Conservation (phyloP, 2,329 filamentous ascomycete species). For the Drechmeria coniospora region DNA sequence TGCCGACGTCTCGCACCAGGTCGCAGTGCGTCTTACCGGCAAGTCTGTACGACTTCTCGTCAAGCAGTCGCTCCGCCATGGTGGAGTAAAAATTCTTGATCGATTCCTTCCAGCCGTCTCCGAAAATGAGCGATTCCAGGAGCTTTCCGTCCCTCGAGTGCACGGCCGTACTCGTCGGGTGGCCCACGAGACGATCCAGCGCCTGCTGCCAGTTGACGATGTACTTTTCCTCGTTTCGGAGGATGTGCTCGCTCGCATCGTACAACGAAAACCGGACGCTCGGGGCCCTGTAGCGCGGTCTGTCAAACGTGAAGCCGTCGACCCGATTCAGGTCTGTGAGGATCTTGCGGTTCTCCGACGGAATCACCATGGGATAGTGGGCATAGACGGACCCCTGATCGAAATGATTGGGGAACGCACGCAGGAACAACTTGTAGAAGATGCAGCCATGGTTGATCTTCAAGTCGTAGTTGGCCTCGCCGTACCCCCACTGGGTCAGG, state of each 20-base stretch:
- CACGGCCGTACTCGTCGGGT: slow-evolving; percentile 27
- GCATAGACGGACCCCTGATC: slow-evolving; percentile 65
- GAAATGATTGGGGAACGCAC: slow-evolving; percentile 71
- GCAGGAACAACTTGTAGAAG: slow-evolving; percentile 70
- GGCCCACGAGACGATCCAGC: slow-evolving; percentile 46
- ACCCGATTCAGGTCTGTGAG: slow-evolving; percentile 51
- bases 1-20: slow-evolving; percentile 53
- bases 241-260: slow-evolving; percentile 42
- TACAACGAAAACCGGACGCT: slow-evolving; percentile 45
- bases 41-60: slow-evolving; percentile 49
- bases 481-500: slow-evolving; percentile 74
- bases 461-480: slow-evolving; percentile 56
- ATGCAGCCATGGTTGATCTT: slow-evolving; percentile 67
- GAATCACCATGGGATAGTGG: slow-evolving; percentile 59
- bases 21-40: slow-evolving; percentile 45
- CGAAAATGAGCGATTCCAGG: slow-evolving; percentile 43
- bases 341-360: slow-evolving; percentile 56
- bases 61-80: slow-evolving; percentile 45
- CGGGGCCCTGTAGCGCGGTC: slow-evolving; percentile 35
- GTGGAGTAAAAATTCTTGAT: slow-evolving; percentile 53
- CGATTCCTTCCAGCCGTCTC: slow-evolving; percentile 43
- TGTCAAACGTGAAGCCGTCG: slow-evolving; percentile 53
- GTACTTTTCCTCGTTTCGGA: slow-evolving; percentile 47
- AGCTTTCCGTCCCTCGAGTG: slow-evolving; percentile 35
- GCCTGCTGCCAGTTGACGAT: slow-evolving; percentile 48